Base-by-base conservation (phyloP, 2,329 filamentous ascomycete genomes). In the Microsporum ferrugineum region DNA sequence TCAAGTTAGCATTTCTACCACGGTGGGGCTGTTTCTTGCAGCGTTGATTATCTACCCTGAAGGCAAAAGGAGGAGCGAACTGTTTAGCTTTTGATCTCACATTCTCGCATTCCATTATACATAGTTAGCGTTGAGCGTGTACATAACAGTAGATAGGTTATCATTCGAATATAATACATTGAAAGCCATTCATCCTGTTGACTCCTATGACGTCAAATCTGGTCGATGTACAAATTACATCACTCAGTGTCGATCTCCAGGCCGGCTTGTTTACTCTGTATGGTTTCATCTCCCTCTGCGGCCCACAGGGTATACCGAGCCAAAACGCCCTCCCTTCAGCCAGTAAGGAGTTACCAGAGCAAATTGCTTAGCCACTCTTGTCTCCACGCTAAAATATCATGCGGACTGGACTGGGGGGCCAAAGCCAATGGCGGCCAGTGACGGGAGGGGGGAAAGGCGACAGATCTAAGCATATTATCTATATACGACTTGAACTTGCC, bases 1-100 rank as follows among this genome's bases (percentile, higher is more conserved):
- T 3, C 75, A 78, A 67, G 72, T 79, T 23, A 75, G 75, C 6
- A 77, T 78, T 64, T 76, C 75, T 1, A 79, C 77, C 55, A 77
- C 76, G 1, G 75, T 78, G 6, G 77, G 77, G 0, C 64, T 79
- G 47, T 79, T 78, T 64, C 64, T 79, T 61, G 76, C 76, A 14
- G 76, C 76, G 10, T 67, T 78, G 59, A 71, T 79, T 53, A 71
- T 78, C 29, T 79, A 79, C 67, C 77, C 77, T 14, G 65, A 76
- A 58, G 76, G 76, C 6, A 78, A 78, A 65, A 69, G 74, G 61
- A 71, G 76, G 58, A 78, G 75, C 63, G 76, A 76, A 3, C 63
- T 78, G 27, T 78, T 78, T 61, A 78, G 76, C 65, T 77, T 55
- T 38, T 55, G 51, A 55, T 55, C 36, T 34, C n/a, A 17, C 14